Conservation (phyloP, 1,139 yeast species). For the Kurtzmaniella quercitrusa region DNA sequence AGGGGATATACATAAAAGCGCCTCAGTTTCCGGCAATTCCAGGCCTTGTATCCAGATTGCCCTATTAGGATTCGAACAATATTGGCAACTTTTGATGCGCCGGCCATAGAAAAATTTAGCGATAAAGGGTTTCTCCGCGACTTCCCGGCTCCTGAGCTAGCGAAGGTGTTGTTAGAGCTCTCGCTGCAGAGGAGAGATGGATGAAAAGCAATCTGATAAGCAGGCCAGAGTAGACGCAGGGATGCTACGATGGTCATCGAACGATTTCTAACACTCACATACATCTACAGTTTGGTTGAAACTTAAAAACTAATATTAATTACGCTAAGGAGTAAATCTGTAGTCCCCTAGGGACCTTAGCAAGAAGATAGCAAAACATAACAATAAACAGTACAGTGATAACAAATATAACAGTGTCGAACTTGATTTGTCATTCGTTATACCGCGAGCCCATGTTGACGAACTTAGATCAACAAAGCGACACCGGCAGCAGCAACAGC, state of each 20-base stretch:
- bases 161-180: too few species aligned
- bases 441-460: background rate
- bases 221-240: too few species aligned
- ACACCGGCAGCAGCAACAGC: conserved; percentile 45
- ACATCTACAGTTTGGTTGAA: background rate
- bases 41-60: background rate
- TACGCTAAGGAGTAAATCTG: background rate
- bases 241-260: too few species aligned
- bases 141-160: too few species aligned
- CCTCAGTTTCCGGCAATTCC: background rate
- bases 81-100: background rate
- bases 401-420: background rate
- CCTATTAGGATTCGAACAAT: background rate
- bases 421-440: background rate
- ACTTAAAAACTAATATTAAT: background rate
- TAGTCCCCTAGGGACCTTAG: background rate
- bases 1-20: background rate
- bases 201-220: too few species aligned
- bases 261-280: too few species aligned
- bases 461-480: conserved; percentile 38
- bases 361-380: background rate
- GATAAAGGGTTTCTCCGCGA: too few species aligned
- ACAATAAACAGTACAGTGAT: background rate
- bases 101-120: too few species aligned
- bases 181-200: too few species aligned